Conservation (phyloP, 2,329 filamentous ascomycete species). For the Atkinsonella hypoxylon region DNA sequence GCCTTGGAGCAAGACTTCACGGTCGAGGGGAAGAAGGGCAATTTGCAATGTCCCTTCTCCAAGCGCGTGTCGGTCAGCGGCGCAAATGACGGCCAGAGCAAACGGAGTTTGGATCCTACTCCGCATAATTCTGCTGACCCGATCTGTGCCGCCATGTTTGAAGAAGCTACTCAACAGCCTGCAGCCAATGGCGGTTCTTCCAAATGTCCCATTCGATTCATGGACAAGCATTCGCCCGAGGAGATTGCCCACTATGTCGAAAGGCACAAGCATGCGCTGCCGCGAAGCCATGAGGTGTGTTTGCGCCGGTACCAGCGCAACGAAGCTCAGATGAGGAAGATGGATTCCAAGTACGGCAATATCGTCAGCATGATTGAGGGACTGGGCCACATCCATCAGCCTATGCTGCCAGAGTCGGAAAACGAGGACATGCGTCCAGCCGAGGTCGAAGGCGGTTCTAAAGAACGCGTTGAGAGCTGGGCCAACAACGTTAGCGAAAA, state of each 20-base stretch:
- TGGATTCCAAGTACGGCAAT: constrained; percentile 90
- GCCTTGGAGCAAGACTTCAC: constrained; percentile 85
- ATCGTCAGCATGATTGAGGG: constrained; percentile 91
- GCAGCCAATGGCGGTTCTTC: constrained; percentile 36
- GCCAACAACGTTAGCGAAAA: constrained; percentile 61
- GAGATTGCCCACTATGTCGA: constrained; percentile 91
- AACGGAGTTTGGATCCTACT: constrained; percentile 23
- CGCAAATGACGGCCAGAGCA: constrained; percentile 11
- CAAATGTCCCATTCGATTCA: constrained; percentile 84
- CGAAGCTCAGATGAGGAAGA: constrained; percentile 69
- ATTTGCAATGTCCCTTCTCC: constrained; percentile 70
- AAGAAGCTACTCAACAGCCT: constrained; percentile 43
- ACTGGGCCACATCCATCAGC: constrained; percentile 74
- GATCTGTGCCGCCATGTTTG: constrained; percentile 52
- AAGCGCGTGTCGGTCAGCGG: constrained; percentile 26
- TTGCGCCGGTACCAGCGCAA: constrained; percentile 82
- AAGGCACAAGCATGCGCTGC: constrained; percentile 88
- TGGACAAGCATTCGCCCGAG: constrained; percentile 86
- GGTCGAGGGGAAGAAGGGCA: constrained; percentile 67
- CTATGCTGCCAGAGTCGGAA: constrained; percentile 58
- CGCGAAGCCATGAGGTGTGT: constrained; percentile 86
- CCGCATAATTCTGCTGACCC: constrained; percentile 43
- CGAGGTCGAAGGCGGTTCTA: constrained; percentile 40
- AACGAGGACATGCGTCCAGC: constrained; percentile 29
- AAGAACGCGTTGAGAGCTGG: constrained; percentile 74